A percentile compares a stretch with the other conserved stretches of the same genome.
Evolutionary conservation across 495 filamentous ascomycete genomes (phyloP).

Genomic region (Hypoxylon perforatum): DNA sequence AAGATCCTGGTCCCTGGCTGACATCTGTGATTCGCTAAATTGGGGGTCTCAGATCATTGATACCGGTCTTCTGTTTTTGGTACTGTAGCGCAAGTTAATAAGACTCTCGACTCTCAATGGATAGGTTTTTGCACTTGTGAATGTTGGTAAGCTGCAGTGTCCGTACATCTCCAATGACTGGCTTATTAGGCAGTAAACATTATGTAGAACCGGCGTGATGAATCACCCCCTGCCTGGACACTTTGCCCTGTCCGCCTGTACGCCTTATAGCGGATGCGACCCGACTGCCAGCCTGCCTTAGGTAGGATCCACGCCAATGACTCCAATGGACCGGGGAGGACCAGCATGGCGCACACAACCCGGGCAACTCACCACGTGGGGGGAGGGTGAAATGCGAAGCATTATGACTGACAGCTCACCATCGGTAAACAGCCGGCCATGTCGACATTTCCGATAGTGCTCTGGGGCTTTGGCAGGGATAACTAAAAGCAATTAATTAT

Average conservation of each 20-base stretch:
- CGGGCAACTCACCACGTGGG: slow-evolving; percentile 34
- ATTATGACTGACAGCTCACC: slow-evolving; percentile 21
- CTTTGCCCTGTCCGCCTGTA: slow-evolving; percentile 9
- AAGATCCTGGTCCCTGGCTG: slow-evolving; percentile 23
- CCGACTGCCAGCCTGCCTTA: slow-evolving; percentile 10
- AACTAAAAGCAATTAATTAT: no score
- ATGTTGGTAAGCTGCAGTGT: slow-evolving; percentile 27
- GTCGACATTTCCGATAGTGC: no score
- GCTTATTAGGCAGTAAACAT: slow-evolving; percentile 10
- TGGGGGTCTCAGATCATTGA: slow-evolving; percentile 29
- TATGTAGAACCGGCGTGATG: slow-evolving; percentile 1
- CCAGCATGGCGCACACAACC: slow-evolving; percentile 12
- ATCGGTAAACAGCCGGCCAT: not conserved
- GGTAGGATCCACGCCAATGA: slow-evolving; percentile 10
- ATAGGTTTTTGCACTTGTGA: slow-evolving; percentile 7
- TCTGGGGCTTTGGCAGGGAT: no score
- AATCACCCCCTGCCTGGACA: slow-evolving; percentile 24
- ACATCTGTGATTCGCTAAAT: slow-evolving; percentile 36
- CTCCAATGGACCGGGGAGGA: slow-evolving; percentile 21
- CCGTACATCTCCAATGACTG: slow-evolving; percentile 7
- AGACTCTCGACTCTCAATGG: slow-evolving; percentile 17
- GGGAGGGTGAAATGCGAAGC: slow-evolving; percentile 23
- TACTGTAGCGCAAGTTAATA: slow-evolving; percentile 30
- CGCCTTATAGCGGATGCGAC: slow-evolving; percentile 31
- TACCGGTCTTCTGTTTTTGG: slow-evolving; percentile 19